phyloP scores from a whole-genome alignment of 495 filamentous ascomycete genomes.

The Aspergillus funiculosus region DNA sequence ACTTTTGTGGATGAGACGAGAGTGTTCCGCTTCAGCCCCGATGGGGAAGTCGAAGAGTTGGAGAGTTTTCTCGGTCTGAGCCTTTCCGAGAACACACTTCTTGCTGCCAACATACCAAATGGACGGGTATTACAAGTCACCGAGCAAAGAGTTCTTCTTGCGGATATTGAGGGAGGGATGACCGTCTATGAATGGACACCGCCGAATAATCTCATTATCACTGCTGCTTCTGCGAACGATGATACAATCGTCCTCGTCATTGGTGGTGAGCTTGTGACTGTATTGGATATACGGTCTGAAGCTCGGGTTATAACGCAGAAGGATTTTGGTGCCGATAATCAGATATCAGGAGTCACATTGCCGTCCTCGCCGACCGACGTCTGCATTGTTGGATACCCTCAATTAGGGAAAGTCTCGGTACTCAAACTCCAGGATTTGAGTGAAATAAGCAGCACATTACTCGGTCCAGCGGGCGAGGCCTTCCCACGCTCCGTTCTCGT shows the following conservation, averaged over 20 bases:
- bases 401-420: constrained; percentile 65
- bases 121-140: constrained; percentile 76
- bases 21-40: constrained; percentile 66
- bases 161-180: constrained; percentile 66
- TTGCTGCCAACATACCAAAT: constrained; percentile 57
- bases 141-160: constrained; percentile 50
- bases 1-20: constrained; percentile 82
- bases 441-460: constrained; percentile 54
- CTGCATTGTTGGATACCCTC: constrained; percentile 82
- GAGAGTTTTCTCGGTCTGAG: constrained; percentile 63
- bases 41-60: constrained; percentile 82
- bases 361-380: constrained; percentile 42
- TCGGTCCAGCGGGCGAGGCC: constrained; percentile 54
- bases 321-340: constrained; percentile 56
- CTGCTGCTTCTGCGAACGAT: constrained; percentile 68
- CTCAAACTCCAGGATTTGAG: constrained; percentile 59
- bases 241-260: constrained; percentile 63
- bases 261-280: constrained; percentile 61
- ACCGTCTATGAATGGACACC: constrained; percentile 63
- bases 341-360: constrained; percentile 79
- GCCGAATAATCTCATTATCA: constrained; percentile 55
- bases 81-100: constrained; percentile 65
- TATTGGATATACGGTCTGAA: constrained; percentile 56
- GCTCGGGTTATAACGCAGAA: constrained; percentile 52
- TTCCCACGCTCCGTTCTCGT: constrained; percentile 80